Base-by-base conservation (phyloP, 495 filamentous ascomycete genomes). In the Hypoxylon cercidicola region DNA sequence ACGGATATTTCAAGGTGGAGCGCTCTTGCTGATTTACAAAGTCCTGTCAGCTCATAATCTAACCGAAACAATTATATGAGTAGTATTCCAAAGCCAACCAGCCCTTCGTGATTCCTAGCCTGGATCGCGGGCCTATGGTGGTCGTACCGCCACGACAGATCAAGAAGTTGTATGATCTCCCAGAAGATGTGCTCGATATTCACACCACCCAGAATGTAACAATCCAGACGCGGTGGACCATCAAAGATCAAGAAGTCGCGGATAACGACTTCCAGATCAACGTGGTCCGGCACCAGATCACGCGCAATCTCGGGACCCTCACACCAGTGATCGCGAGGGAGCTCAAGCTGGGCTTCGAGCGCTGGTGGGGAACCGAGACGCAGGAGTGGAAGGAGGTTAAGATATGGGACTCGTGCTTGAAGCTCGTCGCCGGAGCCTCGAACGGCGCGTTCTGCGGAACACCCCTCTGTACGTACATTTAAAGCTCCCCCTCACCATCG, bases 171-270 rank as follows among this genome's bases (percentile, higher is more conserved):
- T 39, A 49, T 18, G 48, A 52, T 32, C 51, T 63, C 1, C 60
- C 60, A 23, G 50, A 55, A 48, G 53, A 49, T 9, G 28, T 19
- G n/a, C 51, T 63, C 4, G 60, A 63, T 56, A 51, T 63, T 1
- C 49, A 48, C 25, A 25, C 35, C 10, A 63, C 60, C 30, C 60
- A 48, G 25, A 43, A 63, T 21, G 40, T 48, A 23, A 32, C 37
- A 20, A 55, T 63, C 35, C 51, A 56, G 40, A 28, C 43, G 11
- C 35, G 43, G 32, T 63, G 25, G 4, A 63, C 60, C 1, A 32
- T 56, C 15, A 15, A 51, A 8, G 51, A 63, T 18, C 25, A 56
- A 18, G 47, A 34, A 16, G 39, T 62, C 37, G 18, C 46, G 23
- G 19, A 6, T 23, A 45, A 62, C 48, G 25, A 28, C 13, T 62